Evolutionary conservation across 371 early-diverging fungal genomes (phyloP), one percentile per base, ranked within the genome.

Genomic region (Mortierella sp.): DNA sequence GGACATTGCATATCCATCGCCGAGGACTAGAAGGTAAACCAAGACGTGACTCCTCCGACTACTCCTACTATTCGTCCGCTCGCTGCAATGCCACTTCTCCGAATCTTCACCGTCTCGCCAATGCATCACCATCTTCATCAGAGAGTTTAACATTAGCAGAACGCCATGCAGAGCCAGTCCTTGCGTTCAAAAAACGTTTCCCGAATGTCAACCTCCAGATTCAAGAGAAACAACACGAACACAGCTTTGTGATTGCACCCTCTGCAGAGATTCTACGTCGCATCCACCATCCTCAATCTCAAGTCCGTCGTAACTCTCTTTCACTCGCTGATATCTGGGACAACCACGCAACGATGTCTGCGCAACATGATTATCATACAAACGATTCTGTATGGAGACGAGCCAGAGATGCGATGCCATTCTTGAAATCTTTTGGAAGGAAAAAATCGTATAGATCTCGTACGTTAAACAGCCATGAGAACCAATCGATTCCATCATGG

Each of bases 151-250:
- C n/a, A n/a, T n/a, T n/a, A 1, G 13, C 34, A 28, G 28, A 15
- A n/a, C n/a, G 28, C 47, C 66, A 1, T 19, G n/a, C 34, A 19
- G 67, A 67, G 19, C 60, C 67, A 3, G 66, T 72, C 22, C 55
- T 72, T 1, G 72, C 51, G 15, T 72, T 72, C 37, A 72, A 72
- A 56, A 59, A 40, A 15, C 66, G 56, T 43, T 72, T 66, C 37
- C 72, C 72, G 2, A 45, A 29, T 8, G 64, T 72, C 26, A 57
- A 61, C 22, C 29, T 72, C 9, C 42, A 55, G 28, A 66, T 72
- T n/a, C 55, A 45, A 9, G 72, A 72, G 26, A 65, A 56, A 34
- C 72, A 72, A n/a, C 58, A 65, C 47, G 66, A 61, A n/a, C 58
- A 72, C 37, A 72, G 72, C 37, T 72, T 61, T 47, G 72, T 72